Base-by-base conservation (phyloP, 2,329 filamentous ascomycete species). In the Trichoderma polysporum region DNA sequence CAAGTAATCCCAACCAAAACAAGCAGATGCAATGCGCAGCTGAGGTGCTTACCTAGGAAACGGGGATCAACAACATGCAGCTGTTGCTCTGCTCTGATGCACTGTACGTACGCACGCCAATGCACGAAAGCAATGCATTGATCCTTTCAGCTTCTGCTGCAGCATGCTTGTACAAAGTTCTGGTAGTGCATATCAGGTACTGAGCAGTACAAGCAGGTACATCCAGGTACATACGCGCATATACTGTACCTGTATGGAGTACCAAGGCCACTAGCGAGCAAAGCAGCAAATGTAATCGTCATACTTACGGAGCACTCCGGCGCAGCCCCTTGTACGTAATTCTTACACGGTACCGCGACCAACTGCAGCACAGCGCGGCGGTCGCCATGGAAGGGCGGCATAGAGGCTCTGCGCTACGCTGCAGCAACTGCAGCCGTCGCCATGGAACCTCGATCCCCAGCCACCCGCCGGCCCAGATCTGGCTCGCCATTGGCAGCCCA, bases 401-500 rank as follows among this genome's bases (percentile, higher is more conserved):
- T 45, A 15, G 47, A 25, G 47, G 47, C 45, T 49, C 45, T 49
- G 45, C 45, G 27, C 49, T 47, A 50, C 25, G 33, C 19, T 45
- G 41, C 41, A 45, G 41, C 41, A n/a, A 59, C 25, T 39, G 57
- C 63, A 39, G 66, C 59, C 19, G 69, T 70, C 68, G 68, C 69
- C 66, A 66, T 66, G 69, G 68, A 59, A 68, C 60, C 49, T 29
- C 35, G 47, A 31, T 31, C 35, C 58, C 58, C 58, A 61, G 58
- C 58, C 58, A 53, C 60, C 60, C 58, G 27, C 49, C 49, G 25
- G 27, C 25, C 25, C 17, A 37, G 35, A 66, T 58, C 62, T 58
- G 41, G 50, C 29, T 47, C 57, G 50, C 56, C 29, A 54, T 60
- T 66, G 56, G 56, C 47, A 37, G 31, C 58, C 25, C 22, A 29